Conservation (phyloP, 2,329 filamentous ascomycete genomes). For the Pseudocercospora pini-densiflorae region DNA sequence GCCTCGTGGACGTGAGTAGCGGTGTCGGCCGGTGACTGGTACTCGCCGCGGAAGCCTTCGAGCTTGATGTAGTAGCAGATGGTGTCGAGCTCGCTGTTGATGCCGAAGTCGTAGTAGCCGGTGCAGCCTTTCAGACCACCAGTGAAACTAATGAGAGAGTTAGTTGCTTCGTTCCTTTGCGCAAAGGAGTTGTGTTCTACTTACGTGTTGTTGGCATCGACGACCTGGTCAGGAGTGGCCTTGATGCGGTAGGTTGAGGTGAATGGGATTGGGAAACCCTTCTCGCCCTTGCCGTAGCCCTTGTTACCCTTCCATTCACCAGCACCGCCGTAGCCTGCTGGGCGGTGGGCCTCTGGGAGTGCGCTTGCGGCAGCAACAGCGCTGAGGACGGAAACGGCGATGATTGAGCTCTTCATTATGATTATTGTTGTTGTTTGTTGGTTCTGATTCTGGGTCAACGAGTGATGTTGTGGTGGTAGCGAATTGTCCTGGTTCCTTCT, state of each 20-base stretch:
- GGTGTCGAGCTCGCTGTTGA: conserved; percentile 53
- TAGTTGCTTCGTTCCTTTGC: conserved; percentile 17
- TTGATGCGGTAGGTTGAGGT: conserved; percentile 55
- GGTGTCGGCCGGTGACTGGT: conserved; percentile 55
- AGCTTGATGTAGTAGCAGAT: conserved; percentile 59
- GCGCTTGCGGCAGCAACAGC: conserved; percentile 23
- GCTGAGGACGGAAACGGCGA: conserved; percentile 24
- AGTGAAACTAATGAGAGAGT: background rate
- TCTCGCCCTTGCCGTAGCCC: conserved; percentile 18
- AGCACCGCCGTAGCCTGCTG: conserved; percentile 13
- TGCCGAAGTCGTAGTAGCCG: conserved; percentile 58
- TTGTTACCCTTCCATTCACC: conserved; percentile 14
- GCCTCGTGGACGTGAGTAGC: conserved; percentile 63
- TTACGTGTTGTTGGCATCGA: conserved; percentile 45
- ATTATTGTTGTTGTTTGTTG: conserved; percentile 13
- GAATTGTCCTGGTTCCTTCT: conserved; percentile 17
- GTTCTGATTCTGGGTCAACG: conserved; percentile 7
- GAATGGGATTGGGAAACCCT: conserved; percentile 43
- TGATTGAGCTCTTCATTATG: conserved; percentile 30
- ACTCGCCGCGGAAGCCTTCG: conserved; percentile 54
- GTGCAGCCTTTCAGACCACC: conserved; percentile 41
- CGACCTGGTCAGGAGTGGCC: conserved; percentile 57
- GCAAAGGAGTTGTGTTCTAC: background rate
- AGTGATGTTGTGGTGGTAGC: conserved; percentile 8
- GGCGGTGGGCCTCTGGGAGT: conserved; percentile 20